Conservation (phyloP, 2,329 filamentous ascomycete genomes). For the Chrysosphaeria jannelii region DNA sequence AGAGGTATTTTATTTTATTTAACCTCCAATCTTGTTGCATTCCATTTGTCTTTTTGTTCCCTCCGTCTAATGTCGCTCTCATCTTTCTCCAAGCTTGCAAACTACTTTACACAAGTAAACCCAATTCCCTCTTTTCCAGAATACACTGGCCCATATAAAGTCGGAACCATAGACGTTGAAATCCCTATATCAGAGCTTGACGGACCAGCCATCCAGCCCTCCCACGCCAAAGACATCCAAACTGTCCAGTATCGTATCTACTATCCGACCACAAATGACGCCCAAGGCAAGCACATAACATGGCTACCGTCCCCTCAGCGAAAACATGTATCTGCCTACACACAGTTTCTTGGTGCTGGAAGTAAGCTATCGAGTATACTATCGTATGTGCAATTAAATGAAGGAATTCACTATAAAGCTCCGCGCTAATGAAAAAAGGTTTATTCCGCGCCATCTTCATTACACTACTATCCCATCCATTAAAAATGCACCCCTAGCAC, state of each 20-base stretch:
- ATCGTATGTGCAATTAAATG: too few species aligned
- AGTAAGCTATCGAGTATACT: slow-evolving; percentile 24
- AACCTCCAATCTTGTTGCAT: too few species aligned
- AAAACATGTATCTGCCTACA: slow-evolving; percentile 44
- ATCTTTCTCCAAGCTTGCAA: slow-evolving; percentile 11
- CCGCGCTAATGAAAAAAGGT: too few species aligned
- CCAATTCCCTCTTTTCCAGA: slow-evolving; percentile 42
- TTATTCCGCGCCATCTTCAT: slow-evolving; percentile 39
- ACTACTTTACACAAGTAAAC: slow-evolving; percentile 24
- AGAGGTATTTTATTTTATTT: too few species aligned
- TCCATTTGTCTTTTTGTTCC: too few species aligned
- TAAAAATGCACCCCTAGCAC: slow-evolving; percentile 35
- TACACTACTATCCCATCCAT: slow-evolving; percentile 43
- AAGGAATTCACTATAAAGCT: too few species aligned
- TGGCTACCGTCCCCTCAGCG: slow-evolving; percentile 59
- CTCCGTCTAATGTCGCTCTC: too few species aligned
- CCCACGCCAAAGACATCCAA: slow-evolving; percentile 24
- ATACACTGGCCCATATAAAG: slow-evolving; percentile 49
- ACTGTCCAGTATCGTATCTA: slow-evolving; percentile 61
- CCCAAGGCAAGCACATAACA: slow-evolving; percentile 26
- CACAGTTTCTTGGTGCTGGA: slow-evolving; percentile 40
- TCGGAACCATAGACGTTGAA: slow-evolving; percentile 57
- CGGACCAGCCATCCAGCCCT: slow-evolving; percentile 20
- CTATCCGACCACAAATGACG: slow-evolving; percentile 33
- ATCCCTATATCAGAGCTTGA: slow-evolving; percentile 32